Evolutionary conservation across 169 alveolate species (phyloP), one percentile per base, ranked within the genome.

Genomic region (Cryptosporidium felis): DNA sequence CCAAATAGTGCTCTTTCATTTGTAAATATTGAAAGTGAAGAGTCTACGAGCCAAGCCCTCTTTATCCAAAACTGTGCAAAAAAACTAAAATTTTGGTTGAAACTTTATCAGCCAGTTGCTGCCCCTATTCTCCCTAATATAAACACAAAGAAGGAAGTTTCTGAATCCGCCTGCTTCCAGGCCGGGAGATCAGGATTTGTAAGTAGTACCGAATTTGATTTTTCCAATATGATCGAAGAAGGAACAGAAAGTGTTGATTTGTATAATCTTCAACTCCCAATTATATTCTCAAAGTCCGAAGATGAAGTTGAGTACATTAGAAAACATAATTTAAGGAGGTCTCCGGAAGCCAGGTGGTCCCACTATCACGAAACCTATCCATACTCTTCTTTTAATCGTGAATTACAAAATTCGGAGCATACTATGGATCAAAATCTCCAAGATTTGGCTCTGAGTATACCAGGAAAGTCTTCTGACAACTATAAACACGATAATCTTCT

Each of bases 111-210:
- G 14, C 85, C 85, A n/a, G 56, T 30, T 21, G 5, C 32, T 5
- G 51, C 53, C 10, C 40, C 56, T 1, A 18, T 74, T 12, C 14
- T 53, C 32, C 74, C 74, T 3, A 74, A 74, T 53, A 23, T 74
- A 10, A 36, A 30, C 16, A 49, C 61, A 8, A 74, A 38, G 3
- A 21, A 74, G n/a, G 67, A 56, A 23, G 60, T 74, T 21, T 32
- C 74, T 6, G 30, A 36, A 18, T 49, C 85, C 0, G 67, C 66
- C 16, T 74, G 85, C 28, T 49, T 53, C 41, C 74, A 74, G 40
- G 85, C 85, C 34, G 67, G 58, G 5, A 74, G 67, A 18, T 56
- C 85, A n/a, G 85, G 85, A 51, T 74, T 74, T 56, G 85, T 74
- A 21, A 74, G 85, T 26, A 74, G 26, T 5, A 60, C 51, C 6